Evolutionary conservation across 2,329 filamentous ascomycete species (phyloP).

Genomic region (Sclerotinia subarctica): DNA sequence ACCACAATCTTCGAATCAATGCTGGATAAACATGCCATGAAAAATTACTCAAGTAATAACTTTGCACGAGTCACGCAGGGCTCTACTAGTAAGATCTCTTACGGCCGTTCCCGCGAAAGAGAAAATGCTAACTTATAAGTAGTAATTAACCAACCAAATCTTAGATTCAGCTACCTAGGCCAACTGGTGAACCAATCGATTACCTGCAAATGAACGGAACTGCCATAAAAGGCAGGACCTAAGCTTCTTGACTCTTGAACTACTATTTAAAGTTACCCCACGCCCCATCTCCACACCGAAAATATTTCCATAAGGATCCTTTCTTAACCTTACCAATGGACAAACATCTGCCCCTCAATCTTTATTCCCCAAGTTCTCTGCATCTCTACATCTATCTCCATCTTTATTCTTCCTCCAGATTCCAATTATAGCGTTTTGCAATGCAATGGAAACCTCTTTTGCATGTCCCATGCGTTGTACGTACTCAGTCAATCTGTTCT

Average conservation of each 20-base stretch:
- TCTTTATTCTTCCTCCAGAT: not conserved
- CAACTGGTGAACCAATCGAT: not conserved
- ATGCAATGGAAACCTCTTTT: fast-evolving
- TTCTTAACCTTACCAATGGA: not conserved
- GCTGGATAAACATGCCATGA: too few relatives aligned
- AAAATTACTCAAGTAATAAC: too few relatives aligned
- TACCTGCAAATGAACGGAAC: not conserved
- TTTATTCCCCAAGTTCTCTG: not conserved
- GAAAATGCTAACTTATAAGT: not conserved
- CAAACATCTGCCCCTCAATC: not conserved
- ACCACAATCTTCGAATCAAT: too few relatives aligned
- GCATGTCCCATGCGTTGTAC: not conserved
- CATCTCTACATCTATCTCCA: not conserved
- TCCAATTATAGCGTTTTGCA: too few relatives aligned
- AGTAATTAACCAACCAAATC: not conserved
- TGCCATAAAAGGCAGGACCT: not conserved
- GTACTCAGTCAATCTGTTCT: not conserved
- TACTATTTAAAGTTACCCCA: not conserved
- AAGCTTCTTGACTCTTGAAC: not conserved
- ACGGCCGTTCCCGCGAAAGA: not conserved
- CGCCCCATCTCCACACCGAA: not conserved
- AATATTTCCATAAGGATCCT: not conserved
- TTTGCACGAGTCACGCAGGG: too few relatives aligned
- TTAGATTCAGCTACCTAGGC: too few relatives aligned
- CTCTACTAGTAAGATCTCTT: not conserved